Conservation (phyloP, 148 eudicot species). For the Mesembryanthemum crystallinum region DNA sequence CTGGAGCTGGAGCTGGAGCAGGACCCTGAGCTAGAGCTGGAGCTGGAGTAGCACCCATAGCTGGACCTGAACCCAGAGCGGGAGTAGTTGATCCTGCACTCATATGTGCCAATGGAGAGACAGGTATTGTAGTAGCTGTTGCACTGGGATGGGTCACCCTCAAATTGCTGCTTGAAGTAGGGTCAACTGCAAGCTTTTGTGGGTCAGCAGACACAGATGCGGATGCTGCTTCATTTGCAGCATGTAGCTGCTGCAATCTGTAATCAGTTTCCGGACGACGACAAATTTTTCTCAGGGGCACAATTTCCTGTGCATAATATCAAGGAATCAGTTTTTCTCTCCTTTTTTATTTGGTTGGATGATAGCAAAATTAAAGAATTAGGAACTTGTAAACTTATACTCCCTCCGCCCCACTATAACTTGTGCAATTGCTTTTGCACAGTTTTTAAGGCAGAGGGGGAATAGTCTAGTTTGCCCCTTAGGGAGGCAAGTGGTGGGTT, state of each 20-base stretch:
- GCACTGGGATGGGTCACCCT: slow-evolving; percentile 21
- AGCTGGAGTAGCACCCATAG: not conserved
- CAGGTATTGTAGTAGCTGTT: not conserved
- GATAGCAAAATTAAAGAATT: no score
- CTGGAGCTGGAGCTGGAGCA: not conserved
- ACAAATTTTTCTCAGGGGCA: slow-evolving; percentile 75
- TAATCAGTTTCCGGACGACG: slow-evolving; percentile 91
- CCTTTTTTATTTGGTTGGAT: no score
- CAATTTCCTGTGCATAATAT: slow-evolving; percentile 55
- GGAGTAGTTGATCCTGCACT: slow-evolving; percentile 12
- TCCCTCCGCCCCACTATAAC: no score
- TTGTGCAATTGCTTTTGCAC: no score
- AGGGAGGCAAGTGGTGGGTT: no score
- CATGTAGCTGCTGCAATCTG: slow-evolving; percentile 71
- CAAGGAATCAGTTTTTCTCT: not conserved
- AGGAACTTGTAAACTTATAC: not conserved
- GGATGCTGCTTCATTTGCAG: slow-evolving; percentile 35
- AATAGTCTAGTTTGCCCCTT: no score
- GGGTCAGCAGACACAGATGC: slow-evolving; percentile 37
- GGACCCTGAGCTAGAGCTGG: not conserved
- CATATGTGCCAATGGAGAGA: not conserved
- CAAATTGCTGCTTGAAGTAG: slow-evolving; percentile 23
- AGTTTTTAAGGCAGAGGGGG: no score
- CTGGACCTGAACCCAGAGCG: not conserved
- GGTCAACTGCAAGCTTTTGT: slow-evolving; percentile 37